Conservation (phyloP, 164 flowering plant genomes). For the Vitis cinerea region DNA sequence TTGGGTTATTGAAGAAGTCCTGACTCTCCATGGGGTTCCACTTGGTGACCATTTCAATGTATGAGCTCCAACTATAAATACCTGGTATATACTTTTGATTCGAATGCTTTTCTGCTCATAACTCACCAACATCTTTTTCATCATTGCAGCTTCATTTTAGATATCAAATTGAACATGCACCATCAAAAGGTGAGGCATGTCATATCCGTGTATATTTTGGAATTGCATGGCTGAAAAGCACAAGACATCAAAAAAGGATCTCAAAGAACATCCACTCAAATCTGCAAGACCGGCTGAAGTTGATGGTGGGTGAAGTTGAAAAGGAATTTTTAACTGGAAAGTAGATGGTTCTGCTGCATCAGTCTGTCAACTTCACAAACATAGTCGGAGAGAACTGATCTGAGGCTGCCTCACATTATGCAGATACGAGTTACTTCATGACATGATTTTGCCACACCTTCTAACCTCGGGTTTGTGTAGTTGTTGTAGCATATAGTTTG, state of each 20-base stretch:
- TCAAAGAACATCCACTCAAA: conserved; percentile 60
- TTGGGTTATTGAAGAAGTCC: conserved; percentile 86
- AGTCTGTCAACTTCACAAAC: not conserved
- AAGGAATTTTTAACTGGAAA: conserved; percentile 53
- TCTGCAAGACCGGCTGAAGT: conserved; percentile 66
- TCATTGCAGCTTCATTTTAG: conserved; percentile 78
- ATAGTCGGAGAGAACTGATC: too few species aligned
- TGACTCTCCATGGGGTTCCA: conserved; percentile 87
- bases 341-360: conserved; percentile 2
- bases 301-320: conserved; percentile 52
- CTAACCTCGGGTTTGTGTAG: too few species aligned
- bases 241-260: conserved; percentile 74
- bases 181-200: conserved; percentile 55
- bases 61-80: conserved; percentile 16
- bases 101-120: not conserved
- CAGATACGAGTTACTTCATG: not conserved
- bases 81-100: not conserved
- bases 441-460: too few species aligned
- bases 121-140: not conserved
- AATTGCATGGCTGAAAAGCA: conserved; percentile 81
- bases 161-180: conserved; percentile 75
- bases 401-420: not conserved
- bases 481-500: not conserved
- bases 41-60: conserved; percentile 87
- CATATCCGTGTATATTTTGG: conserved; percentile 65